Percentiles rank a stretch among this genome's conserved stretches.
Evolutionary conservation across 805 yeast genomes (phyloP).

Genomic region (Candida golubevii): DNA sequence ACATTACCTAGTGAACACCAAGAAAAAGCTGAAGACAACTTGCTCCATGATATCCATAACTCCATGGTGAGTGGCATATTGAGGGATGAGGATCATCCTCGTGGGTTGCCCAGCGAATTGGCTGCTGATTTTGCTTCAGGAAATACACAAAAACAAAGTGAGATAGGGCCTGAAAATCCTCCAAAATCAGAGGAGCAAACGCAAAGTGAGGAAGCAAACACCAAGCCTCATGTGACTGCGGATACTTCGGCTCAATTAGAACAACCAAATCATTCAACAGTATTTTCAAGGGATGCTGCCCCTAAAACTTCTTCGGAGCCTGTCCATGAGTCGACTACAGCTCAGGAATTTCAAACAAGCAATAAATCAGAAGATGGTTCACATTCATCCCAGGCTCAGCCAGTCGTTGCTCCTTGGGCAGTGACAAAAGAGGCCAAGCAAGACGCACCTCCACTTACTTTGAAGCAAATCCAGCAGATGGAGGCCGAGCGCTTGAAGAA

Average conservation of each 20-base stretch:
- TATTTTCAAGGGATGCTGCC: background rate
- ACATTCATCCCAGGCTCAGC: background rate
- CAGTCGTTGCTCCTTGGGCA: conserved; percentile 56
- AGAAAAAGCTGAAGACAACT: conserved; percentile 21
- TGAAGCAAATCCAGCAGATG: conserved; percentile 49
- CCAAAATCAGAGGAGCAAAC: background rate
- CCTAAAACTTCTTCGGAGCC: background rate
- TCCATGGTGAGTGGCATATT: conserved; percentile 41
- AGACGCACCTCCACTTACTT: conserved; percentile 37
- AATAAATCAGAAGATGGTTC: background rate
- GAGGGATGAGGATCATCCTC: conserved; percentile 10
- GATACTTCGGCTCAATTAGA: background rate
- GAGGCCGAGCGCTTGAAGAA: conserved; percentile 42
- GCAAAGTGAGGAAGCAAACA: background rate
- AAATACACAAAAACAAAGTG: background rate
- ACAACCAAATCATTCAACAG: background rate
- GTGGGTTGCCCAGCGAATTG: conserved; percentile 1
- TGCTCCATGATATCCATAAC: conserved; percentile 36
- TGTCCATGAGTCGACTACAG: background rate
- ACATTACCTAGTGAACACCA: conserved; percentile 7
- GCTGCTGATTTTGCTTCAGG: background rate
- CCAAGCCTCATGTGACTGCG: background rate
- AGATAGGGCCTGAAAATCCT: background rate
- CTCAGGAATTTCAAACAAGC: background rate
- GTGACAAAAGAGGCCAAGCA: conserved; percentile 9